Evolutionary conservation across 495 filamentous ascomycete species (phyloP), one percentile per base, ranked within the genome.

Genomic region (Annulohypoxylon nitens): DNA sequence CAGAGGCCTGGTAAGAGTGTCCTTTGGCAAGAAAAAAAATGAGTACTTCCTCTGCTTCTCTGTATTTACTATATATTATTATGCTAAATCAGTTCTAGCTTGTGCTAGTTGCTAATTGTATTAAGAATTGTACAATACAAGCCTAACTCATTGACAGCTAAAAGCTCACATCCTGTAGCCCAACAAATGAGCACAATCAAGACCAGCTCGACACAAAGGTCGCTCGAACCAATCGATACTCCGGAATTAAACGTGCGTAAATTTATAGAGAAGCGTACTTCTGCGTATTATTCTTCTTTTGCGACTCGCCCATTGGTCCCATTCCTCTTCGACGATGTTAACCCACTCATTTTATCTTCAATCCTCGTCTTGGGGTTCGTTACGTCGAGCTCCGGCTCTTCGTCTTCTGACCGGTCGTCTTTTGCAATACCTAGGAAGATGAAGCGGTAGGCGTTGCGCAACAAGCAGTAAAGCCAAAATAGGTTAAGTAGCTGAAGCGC

Each of bases 381-480:
- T 54, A 12, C 33, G n/a, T 64, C 85, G 10, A 78, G 76, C 30
- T 84, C 84, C 55, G 85, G 81, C 53, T 80, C 82, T 33, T 87
- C 86, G 39, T 82, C 85, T 10, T 79, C 77, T 2, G 73, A 75
- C 14, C 86, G 80, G 60, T 88, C 86, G 75, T 90, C 83, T 74
- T 86, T 81, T 71, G 81, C 71, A 41, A 85, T 69, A 50, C 85
- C 78, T 51, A 74, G 65, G 64, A 87, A 75, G 57, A 84, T 79
- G 73, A 84, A 80, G 66, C 87, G 76, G 79, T 87, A 86, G 10
- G 91, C 86, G 64, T 93, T 91, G 72, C 90, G 88, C 39, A 93
- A 75, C 63, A 97, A 93, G 79, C 91, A 87, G 78, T 87, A 94
- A 11, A 97, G 81, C 93, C 93, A 97, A 81, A 95, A 93, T 33